Base-by-base conservation (phyloP, 768 basidiomycete species). In the Amanita pseudoporphyria region DNA sequence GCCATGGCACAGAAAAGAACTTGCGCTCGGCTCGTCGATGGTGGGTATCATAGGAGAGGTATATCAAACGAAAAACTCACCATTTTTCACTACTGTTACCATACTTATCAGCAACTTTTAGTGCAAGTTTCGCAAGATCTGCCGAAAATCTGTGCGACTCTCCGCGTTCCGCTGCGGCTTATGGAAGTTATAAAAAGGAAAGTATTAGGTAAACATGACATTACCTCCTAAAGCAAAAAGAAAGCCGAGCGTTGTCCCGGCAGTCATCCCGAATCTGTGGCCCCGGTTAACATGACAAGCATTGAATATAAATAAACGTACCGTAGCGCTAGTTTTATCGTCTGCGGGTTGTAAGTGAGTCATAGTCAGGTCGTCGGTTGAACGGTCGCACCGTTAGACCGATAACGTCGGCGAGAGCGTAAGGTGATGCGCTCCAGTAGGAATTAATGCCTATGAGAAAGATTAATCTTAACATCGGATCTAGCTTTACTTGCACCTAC, bases 51-150 rank as follows among this genome's bases (percentile, higher is more conserved):
- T n/a, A n/a, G 42, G n/a, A n/a, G 10, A 10, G n/a, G n/a, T 37
- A 9, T 14, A 53, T 16, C 18, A 26, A 30, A 40, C 32, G 28
- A 49, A 6, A n/a, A 30, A 43, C 65, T 46, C 32, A 81, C 82
- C 83, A 84, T 71, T 82, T 82, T 60, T 84, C 82, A 44, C 73
- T 74, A 45, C 71, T 79, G 19, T 70, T 76, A 28, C 83, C 83
- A 59, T 82, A 69, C 19, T 66, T 69, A 38, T 84, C 79, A 16
- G 82, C 83, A n/a, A 86, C 79, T 39, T 73, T 73, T 35, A 87
- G 60, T 6, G 80, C 82, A 39, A 86, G 63, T 56, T 77, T 82
- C 21, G 77, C 83, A 31, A 86, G 69, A 56, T 85, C 81, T 0
- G 72, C 71, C 28, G 82, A 82, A 59, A 86, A 84, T 5, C 81